A percentile compares a stretch with the other conserved stretches of the same genome.
phyloP scores from a whole-genome alignment of 805 yeast genomes.

The Schwanniomyces vanrijiae region DNA sequence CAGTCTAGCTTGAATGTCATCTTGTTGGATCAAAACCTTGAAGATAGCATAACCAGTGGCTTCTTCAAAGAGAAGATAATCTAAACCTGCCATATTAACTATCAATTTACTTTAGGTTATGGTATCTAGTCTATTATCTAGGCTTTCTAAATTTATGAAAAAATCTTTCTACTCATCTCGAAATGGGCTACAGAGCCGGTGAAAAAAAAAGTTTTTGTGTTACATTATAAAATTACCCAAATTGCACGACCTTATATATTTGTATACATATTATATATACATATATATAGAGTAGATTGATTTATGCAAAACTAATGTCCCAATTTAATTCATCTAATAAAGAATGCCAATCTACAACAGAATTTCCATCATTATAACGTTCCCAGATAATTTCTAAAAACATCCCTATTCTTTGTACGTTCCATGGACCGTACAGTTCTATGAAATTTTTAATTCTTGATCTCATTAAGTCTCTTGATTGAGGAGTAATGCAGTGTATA shows the following conservation, averaged over 20 bases:
- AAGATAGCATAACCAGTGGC: conserved; percentile 98
- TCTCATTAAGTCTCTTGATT: conserved; percentile 53
- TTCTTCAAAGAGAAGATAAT: conserved; percentile 94
- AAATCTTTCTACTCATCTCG: conserved; percentile 11
- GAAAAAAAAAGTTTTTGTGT: conserved; percentile 9
- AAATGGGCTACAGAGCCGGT: not conserved
- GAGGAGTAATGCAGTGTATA: conserved; percentile 55
- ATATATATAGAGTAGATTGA: no score
- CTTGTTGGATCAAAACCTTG: conserved; percentile 91
- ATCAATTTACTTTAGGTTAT: not conserved
- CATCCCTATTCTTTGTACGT: conserved; percentile 45
- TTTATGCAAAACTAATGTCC: conserved; percentile 74
- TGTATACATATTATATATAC: not conserved
- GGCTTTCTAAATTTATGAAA: conserved; percentile 1
- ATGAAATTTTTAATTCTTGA: conserved; percentile 55
- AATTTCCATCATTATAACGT: conserved; percentile 50
- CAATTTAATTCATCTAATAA: conserved; percentile 67
- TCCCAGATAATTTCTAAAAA: conserved; percentile 52
- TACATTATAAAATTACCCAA: not conserved
- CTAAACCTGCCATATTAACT: conserved; percentile 63
- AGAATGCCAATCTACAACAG: conserved; percentile 71
- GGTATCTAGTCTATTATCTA: not conserved
- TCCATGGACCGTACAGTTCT: conserved; percentile 67
- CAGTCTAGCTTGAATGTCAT: conserved; percentile 86
- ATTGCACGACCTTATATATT: not conserved